Percentiles rank a stretch among this genome's conserved stretches.
These are phyloP conservation scores for Gyrodon lividus DNA, from an alignment of 768 basidiomycete species.

Conservation along the genomic window DNA sequence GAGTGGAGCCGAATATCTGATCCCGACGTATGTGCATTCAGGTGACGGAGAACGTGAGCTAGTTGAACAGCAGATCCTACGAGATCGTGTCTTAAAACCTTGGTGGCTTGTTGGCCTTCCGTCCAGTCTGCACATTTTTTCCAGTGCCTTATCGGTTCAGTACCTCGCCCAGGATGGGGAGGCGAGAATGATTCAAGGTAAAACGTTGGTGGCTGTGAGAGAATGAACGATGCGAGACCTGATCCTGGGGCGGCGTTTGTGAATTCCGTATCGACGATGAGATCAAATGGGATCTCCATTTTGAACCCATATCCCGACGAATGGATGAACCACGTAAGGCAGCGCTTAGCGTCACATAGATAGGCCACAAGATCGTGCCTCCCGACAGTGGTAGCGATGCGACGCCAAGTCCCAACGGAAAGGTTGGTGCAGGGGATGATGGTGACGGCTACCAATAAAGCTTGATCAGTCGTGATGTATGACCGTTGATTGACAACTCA, in stretches of 20 bases:
- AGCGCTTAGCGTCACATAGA: conserved; percentile 62
- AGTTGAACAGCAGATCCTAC: conserved; percentile 64
- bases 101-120: conserved; percentile 65
- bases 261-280: conserved; percentile 58
- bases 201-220: conserved; percentile 68
- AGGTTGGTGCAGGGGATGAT: conserved; percentile 77
- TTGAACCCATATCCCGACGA: conserved; percentile 75
- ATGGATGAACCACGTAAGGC: conserved; percentile 77
- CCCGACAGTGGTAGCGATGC: conserved; percentile 54
- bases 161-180: conserved; percentile 29
- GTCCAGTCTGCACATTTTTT: conserved; percentile 75
- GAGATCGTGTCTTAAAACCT: conserved; percentile 61
- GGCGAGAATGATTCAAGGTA: conserved; percentile 52
- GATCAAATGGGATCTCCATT: conserved; percentile 77
- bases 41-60: conserved; percentile 49
- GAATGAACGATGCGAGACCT: conserved; percentile 60
- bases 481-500: conserved; percentile 37
- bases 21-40: conserved; percentile 35
- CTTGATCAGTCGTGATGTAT: neutral
- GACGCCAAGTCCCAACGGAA: conserved; percentile 76
- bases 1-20: conserved; percentile 38
- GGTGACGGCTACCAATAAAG: conserved; percentile 51
- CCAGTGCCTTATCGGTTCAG: conserved; percentile 46
- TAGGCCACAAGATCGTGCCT: conserved; percentile 76
- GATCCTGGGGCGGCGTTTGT: conserved; percentile 51